Evolutionary conservation across 192 early-diverging fungal genomes (phyloP).

Genomic region (Coemansia sp.): DNA sequence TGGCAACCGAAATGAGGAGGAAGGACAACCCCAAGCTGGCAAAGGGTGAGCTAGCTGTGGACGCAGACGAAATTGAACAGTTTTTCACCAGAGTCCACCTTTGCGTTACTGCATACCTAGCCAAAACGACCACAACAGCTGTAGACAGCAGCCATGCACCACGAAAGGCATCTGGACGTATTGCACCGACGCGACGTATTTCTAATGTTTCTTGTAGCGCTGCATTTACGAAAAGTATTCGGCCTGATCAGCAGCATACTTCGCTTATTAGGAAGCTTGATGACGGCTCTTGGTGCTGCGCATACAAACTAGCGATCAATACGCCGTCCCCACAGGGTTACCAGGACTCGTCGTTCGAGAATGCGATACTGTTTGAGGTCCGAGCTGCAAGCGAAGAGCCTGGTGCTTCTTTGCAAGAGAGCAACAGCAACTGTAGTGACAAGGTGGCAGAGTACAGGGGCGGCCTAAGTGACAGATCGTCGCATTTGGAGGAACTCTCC

Average conservation of each 20-base stretch:
- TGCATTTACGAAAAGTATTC: constrained; percentile 9
- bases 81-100: constrained; percentile 28
- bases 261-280: constrained; percentile 14
- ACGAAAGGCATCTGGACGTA: not conserved
- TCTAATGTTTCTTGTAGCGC: constrained; percentile 10
- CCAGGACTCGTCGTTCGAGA: constrained; percentile 11
- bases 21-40: constrained; percentile 16
- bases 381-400: constrained; percentile 18
- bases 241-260: not conserved
- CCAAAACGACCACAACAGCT: constrained; percentile 11
- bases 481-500: constrained; percentile 42
- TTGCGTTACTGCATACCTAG: constrained; percentile 22
- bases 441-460: not conserved
- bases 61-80: constrained; percentile 15
- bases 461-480: constrained; percentile 15
- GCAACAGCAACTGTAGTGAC: not conserved
- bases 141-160: not conserved
- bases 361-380: constrained; percentile 37
- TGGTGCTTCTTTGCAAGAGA: constrained; percentile 3
- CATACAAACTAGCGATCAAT: constrained; percentile 31
- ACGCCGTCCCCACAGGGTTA: constrained; percentile 3
- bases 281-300: constrained; percentile 35
- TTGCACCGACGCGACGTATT: constrained; percentile 6
- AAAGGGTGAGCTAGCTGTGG: constrained; percentile 26
- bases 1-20: constrained; percentile 34